Percentiles rank a stretch among this genome's conserved stretches.
Conservation (phyloP, 2,329 filamentous ascomycete species). For the Aplosporella prunicola region DNA sequence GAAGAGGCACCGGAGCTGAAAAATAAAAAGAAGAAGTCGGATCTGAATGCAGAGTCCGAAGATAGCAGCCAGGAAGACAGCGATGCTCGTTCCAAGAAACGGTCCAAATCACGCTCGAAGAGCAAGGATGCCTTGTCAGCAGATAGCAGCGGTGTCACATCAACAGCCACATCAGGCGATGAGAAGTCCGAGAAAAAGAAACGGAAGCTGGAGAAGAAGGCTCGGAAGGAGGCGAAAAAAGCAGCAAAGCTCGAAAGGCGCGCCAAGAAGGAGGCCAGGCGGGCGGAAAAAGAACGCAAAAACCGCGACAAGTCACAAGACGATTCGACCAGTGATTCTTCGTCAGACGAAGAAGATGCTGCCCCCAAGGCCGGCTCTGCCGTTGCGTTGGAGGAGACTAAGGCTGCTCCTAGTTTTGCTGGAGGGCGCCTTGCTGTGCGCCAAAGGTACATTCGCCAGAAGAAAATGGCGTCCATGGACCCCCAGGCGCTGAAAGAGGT, state of each 20-base stretch:
- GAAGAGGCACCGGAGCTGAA: slow-evolving; percentile 26
- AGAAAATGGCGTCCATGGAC: slow-evolving; percentile 74
- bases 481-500: slow-evolving; percentile 79
- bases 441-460: slow-evolving; percentile 78
- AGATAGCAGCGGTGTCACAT: slow-evolving; percentile 8
- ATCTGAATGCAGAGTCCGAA: slow-evolving; percentile 18
- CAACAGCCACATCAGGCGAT: slow-evolving; percentile 15
- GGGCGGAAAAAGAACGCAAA: slow-evolving; percentile 35
- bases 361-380: slow-evolving; percentile 39
- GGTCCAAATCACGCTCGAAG: slow-evolving; percentile 27
- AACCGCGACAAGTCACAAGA: slow-evolving; percentile 32
- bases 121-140: slow-evolving; percentile 15
- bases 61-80: slow-evolving; percentile 1
- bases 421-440: slow-evolving; percentile 63
- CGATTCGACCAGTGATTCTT: slow-evolving; percentile 13
- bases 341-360: slow-evolving; percentile 18
- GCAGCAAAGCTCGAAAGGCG: slow-evolving; percentile 37
- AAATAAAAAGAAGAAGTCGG: slow-evolving; percentile 29
- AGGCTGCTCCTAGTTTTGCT: too few species aligned
- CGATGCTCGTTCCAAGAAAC: slow-evolving; percentile 13
- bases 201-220: slow-evolving; percentile 21
- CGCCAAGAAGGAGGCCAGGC: slow-evolving; percentile 38
- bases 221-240: slow-evolving; percentile 14
- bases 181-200: slow-evolving; percentile 36
- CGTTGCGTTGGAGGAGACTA: too few species aligned